Percentiles rank a stretch among this genome's conserved stretches.
Conservation (phyloP, 371 early-diverging fungal species). For the Mucor sp. region DNA sequence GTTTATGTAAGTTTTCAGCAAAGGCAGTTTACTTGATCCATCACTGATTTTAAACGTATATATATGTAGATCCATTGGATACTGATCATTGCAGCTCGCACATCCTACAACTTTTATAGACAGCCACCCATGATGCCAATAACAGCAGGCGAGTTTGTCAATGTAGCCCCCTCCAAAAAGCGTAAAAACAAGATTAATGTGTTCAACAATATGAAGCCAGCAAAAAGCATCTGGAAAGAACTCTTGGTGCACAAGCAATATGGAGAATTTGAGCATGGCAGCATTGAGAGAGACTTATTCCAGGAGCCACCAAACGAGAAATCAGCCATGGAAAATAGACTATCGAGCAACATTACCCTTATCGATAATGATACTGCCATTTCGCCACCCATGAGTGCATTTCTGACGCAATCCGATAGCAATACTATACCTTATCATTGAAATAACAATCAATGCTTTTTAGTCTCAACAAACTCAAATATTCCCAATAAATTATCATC, state of each 20-base stretch:
- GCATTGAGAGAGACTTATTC: background rate
- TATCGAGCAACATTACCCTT: background rate
- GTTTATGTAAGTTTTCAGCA: conserved; percentile 36
- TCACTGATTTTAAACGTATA: background rate
- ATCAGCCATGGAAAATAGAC: background rate
- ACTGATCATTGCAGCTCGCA: conserved; percentile 16
- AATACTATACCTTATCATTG: background rate
- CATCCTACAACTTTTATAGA: conserved; percentile 6
- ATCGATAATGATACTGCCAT: background rate
- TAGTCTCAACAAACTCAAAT: too few relatives aligned
- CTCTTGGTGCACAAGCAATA: conserved; percentile 16
- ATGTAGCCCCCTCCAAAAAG: conserved; percentile 8
- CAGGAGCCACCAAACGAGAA: background rate
- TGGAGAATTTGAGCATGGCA: background rate
- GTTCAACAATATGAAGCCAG: background rate
- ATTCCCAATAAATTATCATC: background rate
- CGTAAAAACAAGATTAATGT: background rate
- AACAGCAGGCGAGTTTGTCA: conserved; percentile 3
- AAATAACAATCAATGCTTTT: background rate
- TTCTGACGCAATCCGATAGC: background rate
- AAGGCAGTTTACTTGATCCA: background rate
- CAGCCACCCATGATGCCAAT: background rate
- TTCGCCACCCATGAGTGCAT: background rate
- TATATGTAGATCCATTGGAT: conserved; percentile 27
- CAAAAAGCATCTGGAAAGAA: background rate